Base-by-base conservation (phyloP, 1,284 basidiomycete species). In the Apiotrichum domesticum region DNA sequence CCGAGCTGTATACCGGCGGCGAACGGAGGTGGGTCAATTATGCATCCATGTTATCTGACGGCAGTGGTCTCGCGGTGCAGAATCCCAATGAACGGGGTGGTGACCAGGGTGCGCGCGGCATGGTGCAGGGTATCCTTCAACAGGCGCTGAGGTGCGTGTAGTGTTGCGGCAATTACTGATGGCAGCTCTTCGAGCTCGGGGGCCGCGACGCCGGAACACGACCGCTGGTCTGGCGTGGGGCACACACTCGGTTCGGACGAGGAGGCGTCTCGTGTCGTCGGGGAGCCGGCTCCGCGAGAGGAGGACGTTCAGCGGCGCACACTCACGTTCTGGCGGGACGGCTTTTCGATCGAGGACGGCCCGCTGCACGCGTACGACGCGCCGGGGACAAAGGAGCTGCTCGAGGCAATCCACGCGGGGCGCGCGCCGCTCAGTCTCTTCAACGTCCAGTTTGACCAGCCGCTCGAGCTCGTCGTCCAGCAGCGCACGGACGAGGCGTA, bases 301-400 rank as follows among this genome's bases (percentile, higher is more conserved):
- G 80, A 82, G 45, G 81, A 83, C 57, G 80, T 83, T 0, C 87
- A 82, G 0, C 83, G 87, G 47, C 85, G 95, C 10, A 82, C 85
- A 55, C 79, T 98, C 40, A 95, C 88, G 0, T 92, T 98, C 76
- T 98, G 96, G 95, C 81, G 86, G 39, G 84, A 98, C 63, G 95
- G 95, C 0, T 98, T 98, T 77, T 87, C 86, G 46, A 84, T 98
- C 55, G 92, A 95, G 67, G 90, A 94, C 64, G 92, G 93, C 2
- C 85, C 87, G 41, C 79, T 98, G 56, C 83, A 88, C 81, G 79
- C 83, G 42, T 97, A 96, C 71, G 88, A 90, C 56, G 85, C 93
- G 63, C 90, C 92, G 0, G 81, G 79, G 5, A 86, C 93, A 67
- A 80, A 85, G 45, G 81, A 84, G 57, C 80, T 90, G 14, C 80